Base-by-base conservation (phyloP, 2,329 filamentous ascomycete genomes). In the Paecilomyces dactylethromorphus region DNA sequence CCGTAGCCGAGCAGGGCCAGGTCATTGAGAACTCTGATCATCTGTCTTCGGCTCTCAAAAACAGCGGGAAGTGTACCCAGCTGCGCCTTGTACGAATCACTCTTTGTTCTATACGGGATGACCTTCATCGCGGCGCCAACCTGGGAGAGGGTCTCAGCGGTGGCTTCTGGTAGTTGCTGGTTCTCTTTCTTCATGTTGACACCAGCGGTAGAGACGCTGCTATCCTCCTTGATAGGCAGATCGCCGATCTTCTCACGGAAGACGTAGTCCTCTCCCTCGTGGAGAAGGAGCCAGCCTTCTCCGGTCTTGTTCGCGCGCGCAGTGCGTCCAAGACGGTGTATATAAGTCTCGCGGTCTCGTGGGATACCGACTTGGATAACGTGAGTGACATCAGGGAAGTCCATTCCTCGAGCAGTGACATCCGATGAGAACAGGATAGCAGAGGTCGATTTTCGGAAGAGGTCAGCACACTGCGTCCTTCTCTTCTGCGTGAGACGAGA, bases 361-460 rank as follows among this genome's bases (percentile, higher is more conserved):
- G 89, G 87, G 3, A 83, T 67, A 62, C 89, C 87, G 15, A 90
- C 69, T 67, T 92, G 89, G 59, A 92, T 86, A 61, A 92, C 89
- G 67, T 91, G 88, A n/a, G 87, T 89, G 22, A 92, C 89, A 56
- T 85, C 80, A 29, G 89, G 89, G 75, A 92, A 92, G 71, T 93
- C 90, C 87, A 93, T 91, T 64, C 90, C 90, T 72, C 90, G 82
- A 12, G 90, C 89, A 5, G 89, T 90, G 32, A 93, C 89, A 72
- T 93, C 90, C 2, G 89, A 90, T 1, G 90, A 90, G 70, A 92
- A 83, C 53, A 92, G 80, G 58, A 93, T 80, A 39, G 81, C 91
- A 32, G 81, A 82, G 29, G 76, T 70, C n/a, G 84, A 76, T 13
- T 67, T 69, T 53, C 90, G 87, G 84, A 97, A 99, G 26, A 66